A percentile compares a stretch with the other conserved stretches of the same genome.
Conservation (phyloP, 2,329 filamentous ascomycete genomes). For the Hymenoscyphus albidus region DNA sequence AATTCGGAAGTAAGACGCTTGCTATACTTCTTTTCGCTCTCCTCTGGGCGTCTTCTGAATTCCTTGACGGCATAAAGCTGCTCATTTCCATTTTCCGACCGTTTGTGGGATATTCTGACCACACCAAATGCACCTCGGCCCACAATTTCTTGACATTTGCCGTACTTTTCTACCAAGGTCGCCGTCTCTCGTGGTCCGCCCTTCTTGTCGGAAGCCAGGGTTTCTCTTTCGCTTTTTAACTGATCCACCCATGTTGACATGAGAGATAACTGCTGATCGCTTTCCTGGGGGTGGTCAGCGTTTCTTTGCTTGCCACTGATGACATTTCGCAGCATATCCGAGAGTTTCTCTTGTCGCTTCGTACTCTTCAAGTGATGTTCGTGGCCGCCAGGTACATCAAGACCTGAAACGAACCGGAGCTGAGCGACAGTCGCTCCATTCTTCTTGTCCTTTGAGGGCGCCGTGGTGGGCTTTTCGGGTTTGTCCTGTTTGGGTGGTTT, state of each 20-base stretch:
- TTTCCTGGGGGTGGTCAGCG: constrained; percentile 51
- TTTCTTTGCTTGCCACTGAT: constrained; percentile 79
- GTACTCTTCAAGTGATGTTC: constrained; percentile 86
- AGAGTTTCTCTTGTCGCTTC: constrained; percentile 89
- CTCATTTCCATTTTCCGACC: constrained; percentile 76
- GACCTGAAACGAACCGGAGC: constrained; percentile 49
- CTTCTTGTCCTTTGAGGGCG: constrained; percentile 32
- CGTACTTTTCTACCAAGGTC: constrained; percentile 91
- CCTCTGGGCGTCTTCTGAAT: constrained; percentile 88
- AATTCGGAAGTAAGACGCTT: constrained; percentile 97
- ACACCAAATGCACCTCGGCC: constrained; percentile 96
- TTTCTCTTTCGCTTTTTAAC: constrained; percentile 81
- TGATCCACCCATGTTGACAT: constrained; percentile 97
- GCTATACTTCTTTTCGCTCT: constrained; percentile 96
- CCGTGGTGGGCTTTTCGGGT: constrained; percentile 29
- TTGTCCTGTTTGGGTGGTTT: constrained; percentile 36
- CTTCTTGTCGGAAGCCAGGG: constrained; percentile 70
- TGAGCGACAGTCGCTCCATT: constrained; percentile 16
- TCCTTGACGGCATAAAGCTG: constrained; percentile 98
- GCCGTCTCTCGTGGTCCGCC: constrained; percentile 69
- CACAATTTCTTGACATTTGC: constrained; percentile 96
- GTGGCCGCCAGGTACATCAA: constrained; percentile 64
- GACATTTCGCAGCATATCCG: constrained; percentile 84
- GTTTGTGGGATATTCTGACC: constrained; percentile 95
- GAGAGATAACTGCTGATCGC: constrained; percentile 80